Conservation (phyloP, 83 land plant genomes). For the Isoetes engelmannii region DNA sequence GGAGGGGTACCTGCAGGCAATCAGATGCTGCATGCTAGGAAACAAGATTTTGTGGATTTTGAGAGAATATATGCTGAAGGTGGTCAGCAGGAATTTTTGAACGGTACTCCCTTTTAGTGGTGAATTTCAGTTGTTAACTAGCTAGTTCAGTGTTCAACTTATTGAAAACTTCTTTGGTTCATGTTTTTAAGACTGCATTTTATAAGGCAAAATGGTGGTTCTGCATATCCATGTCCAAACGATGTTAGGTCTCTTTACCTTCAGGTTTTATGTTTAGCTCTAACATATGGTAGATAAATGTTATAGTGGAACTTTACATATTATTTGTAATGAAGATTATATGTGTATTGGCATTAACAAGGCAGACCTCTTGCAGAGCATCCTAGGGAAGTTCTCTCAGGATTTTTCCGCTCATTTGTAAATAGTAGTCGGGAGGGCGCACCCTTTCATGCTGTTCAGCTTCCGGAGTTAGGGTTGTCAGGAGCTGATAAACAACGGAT, state of each 20-base stretch:
- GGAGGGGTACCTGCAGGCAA: slow-evolving; percentile 16
- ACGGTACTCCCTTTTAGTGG: too few species aligned
- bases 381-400: slow-evolving; percentile 65
- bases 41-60: slow-evolving; percentile 9
- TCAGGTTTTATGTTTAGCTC: neutral
- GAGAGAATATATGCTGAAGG: slow-evolving; percentile 16
- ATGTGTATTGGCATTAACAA: neutral
- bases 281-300: neutral
- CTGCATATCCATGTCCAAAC: neutral
- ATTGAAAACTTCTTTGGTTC: neutral
- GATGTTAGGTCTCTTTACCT: neutral
- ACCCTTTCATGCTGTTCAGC: slow-evolving; percentile 70
- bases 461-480: slow-evolving; percentile 78
- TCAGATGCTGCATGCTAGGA: neutral
- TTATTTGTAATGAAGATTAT: slow-evolving; percentile 1
- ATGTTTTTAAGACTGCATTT: neutral
- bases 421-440: slow-evolving; percentile 56
- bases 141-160: neutral
- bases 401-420: slow-evolving; percentile 72
- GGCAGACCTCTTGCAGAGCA: slow-evolving; percentile 44
- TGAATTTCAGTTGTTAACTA: neutral
- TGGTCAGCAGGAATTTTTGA: too few species aligned
- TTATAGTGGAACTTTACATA: neutral
- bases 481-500: slow-evolving; percentile 81
- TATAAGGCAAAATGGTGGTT: neutral